Evolutionary conservation across 371 early-diverging fungal genomes (phyloP).

Genomic region (Dichotomocladium elegans): DNA sequence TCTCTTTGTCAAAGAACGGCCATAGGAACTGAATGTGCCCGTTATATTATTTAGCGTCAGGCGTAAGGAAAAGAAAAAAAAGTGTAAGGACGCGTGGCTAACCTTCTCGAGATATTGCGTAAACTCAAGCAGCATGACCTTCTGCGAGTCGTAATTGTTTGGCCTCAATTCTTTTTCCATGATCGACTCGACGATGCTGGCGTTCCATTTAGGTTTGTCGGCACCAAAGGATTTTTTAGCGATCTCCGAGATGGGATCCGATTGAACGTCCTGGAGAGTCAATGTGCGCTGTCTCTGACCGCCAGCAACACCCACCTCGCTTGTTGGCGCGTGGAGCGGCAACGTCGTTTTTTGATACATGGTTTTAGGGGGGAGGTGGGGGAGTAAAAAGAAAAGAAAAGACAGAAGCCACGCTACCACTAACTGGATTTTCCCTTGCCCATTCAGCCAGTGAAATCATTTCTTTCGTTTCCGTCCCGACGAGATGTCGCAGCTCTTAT

Average conservation of each 20-base stretch:
- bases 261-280: slow-evolving; percentile 52
- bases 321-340: slow-evolving; percentile 43
- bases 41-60: not conserved
- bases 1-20: slow-evolving; percentile 56
- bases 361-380: not conserved
- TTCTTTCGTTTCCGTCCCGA: too few relatives aligned
- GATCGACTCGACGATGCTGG: slow-evolving; percentile 54
- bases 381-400: not conserved
- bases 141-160: slow-evolving; percentile 45
- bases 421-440: too few relatives aligned
- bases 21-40: slow-evolving; percentile 64
- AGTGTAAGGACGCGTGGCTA: slow-evolving; percentile 1
- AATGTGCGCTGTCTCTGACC: slow-evolving; percentile 25
- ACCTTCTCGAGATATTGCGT: slow-evolving; percentile 82
- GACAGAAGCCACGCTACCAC: too few relatives aligned
- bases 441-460: too few relatives aligned
- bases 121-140: slow-evolving; percentile 67
- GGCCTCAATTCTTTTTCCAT: slow-evolving; percentile 54
- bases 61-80: not conserved
- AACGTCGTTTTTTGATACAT: slow-evolving; percentile 44
- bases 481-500: too few relatives aligned
- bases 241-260: slow-evolving; percentile 51
- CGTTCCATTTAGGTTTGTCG: slow-evolving; percentile 44
- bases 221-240: slow-evolving; percentile 40
- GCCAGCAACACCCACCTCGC: slow-evolving; percentile 27